Evolutionary conservation across 352 stramenopile genomes (phyloP).

Genomic region (Pythium vanterpoolii): DNA sequence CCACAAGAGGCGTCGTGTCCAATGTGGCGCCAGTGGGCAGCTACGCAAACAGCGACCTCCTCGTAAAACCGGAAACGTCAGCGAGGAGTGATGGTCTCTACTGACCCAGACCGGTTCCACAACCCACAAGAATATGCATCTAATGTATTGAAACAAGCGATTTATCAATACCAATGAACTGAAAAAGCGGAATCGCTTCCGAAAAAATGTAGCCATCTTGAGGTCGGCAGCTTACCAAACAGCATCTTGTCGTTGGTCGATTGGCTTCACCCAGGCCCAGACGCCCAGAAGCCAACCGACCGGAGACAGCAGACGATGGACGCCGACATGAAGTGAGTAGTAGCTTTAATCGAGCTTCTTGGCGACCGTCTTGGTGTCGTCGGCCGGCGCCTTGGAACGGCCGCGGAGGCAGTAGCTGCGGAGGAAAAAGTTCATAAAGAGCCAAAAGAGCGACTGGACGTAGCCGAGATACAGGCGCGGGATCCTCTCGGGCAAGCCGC

Average conservation of each 20-base stretch:
- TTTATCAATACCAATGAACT: slow-evolving; percentile 4
- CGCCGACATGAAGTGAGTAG: background rate
- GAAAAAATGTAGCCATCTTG: slow-evolving; percentile 19
- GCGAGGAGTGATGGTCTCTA: slow-evolving; percentile 11
- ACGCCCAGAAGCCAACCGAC: background rate
- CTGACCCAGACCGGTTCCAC: background rate
- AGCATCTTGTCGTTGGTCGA: no score
- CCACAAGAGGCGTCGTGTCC: no score
- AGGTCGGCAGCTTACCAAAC: background rate
- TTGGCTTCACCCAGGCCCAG: background rate
- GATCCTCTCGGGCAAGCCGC: slow-evolving; percentile 54
- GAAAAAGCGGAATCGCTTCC: slow-evolving; percentile 6
- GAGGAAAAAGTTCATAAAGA: slow-evolving; percentile 92
- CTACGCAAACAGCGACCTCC: slow-evolving; percentile 10
- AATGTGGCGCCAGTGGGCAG: no score
- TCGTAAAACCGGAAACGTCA: slow-evolving; percentile 7
- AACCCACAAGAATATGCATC: slow-evolving; percentile 15
- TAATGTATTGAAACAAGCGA: slow-evolving; percentile 19
- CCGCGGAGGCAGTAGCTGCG: slow-evolving; percentile 2
- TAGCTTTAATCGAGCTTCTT: slow-evolving; percentile 19
- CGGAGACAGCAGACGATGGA: background rate
- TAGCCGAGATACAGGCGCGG: slow-evolving; percentile 88
- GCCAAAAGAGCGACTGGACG: slow-evolving; percentile 92
- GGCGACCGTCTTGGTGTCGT: slow-evolving; percentile 1
- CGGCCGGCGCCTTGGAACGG: background rate